phyloP scores from a whole-genome alignment of 805 yeast genomes.

The Pachysolen tannophilus region DNA sequence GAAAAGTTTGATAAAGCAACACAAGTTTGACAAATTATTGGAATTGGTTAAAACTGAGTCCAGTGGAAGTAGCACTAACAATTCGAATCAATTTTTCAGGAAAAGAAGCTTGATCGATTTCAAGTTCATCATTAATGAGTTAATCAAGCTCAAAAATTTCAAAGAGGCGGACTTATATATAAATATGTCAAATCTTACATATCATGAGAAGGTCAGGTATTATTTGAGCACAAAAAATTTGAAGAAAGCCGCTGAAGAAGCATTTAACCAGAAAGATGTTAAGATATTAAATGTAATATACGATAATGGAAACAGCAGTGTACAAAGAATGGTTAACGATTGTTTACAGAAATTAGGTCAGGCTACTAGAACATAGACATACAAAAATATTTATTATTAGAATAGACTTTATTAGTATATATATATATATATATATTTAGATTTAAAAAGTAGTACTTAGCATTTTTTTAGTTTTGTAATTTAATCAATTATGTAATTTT shows the following conservation, averaged over 20 bases:
- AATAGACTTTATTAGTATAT: no score
- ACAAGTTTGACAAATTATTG: constrained; percentile 49
- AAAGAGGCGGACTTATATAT: constrained; percentile 57
- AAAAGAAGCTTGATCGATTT: constrained; percentile 79
- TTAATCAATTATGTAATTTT: constrained; percentile 44
- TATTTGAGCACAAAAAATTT: constrained; percentile 45
- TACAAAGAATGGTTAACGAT: constrained; percentile 8
- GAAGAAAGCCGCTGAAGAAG: constrained; percentile 41
- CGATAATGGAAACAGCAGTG: constrained; percentile 14
- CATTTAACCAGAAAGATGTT: constrained; percentile 35
- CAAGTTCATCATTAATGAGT: constrained; percentile 50
- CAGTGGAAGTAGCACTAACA: no score
- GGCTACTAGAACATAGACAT: no score
- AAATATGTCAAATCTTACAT: constrained; percentile 37
- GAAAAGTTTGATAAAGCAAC: constrained; percentile 34
- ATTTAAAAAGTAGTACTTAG: no score
- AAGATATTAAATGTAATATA: constrained; percentile 21
- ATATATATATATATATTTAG: no score
- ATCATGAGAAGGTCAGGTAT: constrained; percentile 40
- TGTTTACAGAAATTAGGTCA: constrained; percentile 10
- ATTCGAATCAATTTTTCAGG: no score
- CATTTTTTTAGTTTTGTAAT: no score
- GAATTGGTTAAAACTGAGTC: constrained; percentile 39
- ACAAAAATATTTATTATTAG: no score
- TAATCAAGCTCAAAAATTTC: constrained; percentile 44